Evolutionary conservation across 257 asterid species (phyloP).

Genomic region (Solanum pennellii): DNA sequence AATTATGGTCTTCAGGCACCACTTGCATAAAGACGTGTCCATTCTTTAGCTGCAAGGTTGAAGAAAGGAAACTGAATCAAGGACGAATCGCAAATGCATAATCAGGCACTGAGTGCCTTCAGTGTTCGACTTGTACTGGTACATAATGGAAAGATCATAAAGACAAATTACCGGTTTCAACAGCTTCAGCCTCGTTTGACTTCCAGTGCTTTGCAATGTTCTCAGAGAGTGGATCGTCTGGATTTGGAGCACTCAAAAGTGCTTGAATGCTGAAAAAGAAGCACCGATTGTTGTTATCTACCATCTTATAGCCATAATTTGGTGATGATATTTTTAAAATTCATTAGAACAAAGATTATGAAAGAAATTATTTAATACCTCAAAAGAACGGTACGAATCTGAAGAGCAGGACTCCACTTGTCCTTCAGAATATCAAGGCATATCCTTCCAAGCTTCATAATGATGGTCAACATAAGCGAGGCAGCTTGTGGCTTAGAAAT

Average conservation of each 20-base stretch:
- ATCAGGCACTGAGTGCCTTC: background rate
- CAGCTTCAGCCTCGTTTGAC: slow-evolving; percentile 52
- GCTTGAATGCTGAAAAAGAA: slow-evolving; percentile 43
- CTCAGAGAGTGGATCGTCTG: slow-evolving; percentile 61
- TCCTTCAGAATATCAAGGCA: slow-evolving; percentile 97
- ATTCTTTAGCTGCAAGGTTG: slow-evolving; percentile 23
- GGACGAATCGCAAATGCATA: background rate
- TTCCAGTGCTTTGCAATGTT: slow-evolving; percentile 70
- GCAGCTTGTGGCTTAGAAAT: background rate
- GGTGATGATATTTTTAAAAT: background rate
- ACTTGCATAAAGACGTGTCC: slow-evolving; percentile 22
- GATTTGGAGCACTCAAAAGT: slow-evolving; percentile 61
- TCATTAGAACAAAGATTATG: background rate
- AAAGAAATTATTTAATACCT: background rate
- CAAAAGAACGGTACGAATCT: slow-evolving; percentile 59
- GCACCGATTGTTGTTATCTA: background rate
- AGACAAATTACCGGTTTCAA: slow-evolving; percentile 41
- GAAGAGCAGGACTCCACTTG: slow-evolving; percentile 99
- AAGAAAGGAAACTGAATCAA: background rate
- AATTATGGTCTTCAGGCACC: slow-evolving; percentile 13
- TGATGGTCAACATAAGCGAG: background rate
- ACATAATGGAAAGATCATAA: background rate
- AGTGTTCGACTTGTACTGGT: background rate
- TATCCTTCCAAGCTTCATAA: slow-evolving; percentile 93
- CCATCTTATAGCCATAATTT: background rate